A percentile compares a stretch with the other conserved stretches of the same genome.
Conservation (phyloP, 1,284 basidiomycete genomes). For the Sphagnurus paluster region DNA sequence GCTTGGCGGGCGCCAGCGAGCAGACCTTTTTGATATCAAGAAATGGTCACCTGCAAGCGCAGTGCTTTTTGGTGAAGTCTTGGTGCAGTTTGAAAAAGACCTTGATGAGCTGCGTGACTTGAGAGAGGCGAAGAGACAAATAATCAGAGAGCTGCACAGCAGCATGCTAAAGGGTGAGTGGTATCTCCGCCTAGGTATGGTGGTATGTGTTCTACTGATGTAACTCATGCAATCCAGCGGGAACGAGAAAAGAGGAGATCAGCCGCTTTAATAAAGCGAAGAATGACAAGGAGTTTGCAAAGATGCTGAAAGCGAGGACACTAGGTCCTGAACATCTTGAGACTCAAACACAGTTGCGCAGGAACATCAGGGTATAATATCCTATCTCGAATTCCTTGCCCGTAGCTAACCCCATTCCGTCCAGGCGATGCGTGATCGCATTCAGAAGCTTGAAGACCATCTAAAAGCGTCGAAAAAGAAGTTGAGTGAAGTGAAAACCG, state of each 20-base stretch:
- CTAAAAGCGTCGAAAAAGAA: conserved; percentile 71
- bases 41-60: conserved; percentile 60
- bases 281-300: conserved; percentile 76
- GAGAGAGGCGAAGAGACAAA: conserved; percentile 39
- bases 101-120: conserved; percentile 49
- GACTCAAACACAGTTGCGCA: conserved; percentile 74
- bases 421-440: conserved; percentile 66
- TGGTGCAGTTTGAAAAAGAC: conserved; percentile 51
- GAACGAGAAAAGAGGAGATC: conserved; percentile 75
- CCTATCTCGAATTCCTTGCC: conserved; percentile 2
- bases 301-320: conserved; percentile 77
- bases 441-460: conserved; percentile 78
- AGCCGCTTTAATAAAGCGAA: conserved; percentile 73
- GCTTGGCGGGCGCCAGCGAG: conserved; percentile 39
- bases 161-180: conserved; percentile 65
- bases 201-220: background rate
- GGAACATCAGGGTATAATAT: conserved; percentile 60
- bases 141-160: conserved; percentile 57
- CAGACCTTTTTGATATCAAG: conserved; percentile 44
- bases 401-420: conserved; percentile 10
- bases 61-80: conserved; percentile 47
- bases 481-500: conserved; percentile 61
- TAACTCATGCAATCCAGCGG: conserved; percentile 42
- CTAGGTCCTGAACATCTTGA: conserved; percentile 89
- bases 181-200: conserved; percentile 1